phyloP scores from a whole-genome alignment of 371 early-diverging fungal genomes.

The Lichtheimia ornata region DNA sequence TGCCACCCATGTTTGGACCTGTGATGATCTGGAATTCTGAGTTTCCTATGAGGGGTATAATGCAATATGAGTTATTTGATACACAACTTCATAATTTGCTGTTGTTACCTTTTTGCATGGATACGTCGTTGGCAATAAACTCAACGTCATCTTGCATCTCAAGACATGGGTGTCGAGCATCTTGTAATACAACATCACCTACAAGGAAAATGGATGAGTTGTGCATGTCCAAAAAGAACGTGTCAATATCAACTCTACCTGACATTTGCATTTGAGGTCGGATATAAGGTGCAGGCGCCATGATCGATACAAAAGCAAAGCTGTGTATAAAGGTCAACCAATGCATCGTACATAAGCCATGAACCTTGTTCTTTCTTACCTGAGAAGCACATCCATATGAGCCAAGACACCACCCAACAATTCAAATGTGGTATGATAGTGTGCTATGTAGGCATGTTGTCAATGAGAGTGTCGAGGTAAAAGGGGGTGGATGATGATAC shows the following conservation, averaged over 20 bases:
- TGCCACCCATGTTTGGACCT: slow-evolving; percentile 98
- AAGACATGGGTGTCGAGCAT: slow-evolving; percentile 92
- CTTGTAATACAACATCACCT: slow-evolving; percentile 65
- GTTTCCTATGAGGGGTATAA: too few species aligned
- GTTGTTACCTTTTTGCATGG: slow-evolving; percentile 62
- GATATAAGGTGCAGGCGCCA: slow-evolving; percentile 84
- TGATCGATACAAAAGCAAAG: slow-evolving; percentile 85
- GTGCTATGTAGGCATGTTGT: slow-evolving; percentile 43
- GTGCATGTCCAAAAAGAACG: background rate
- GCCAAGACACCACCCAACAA: slow-evolving; percentile 74
- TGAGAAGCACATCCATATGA: slow-evolving; percentile 84
- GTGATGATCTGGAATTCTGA: slow-evolving; percentile 81
- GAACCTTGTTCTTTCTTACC: slow-evolving; percentile 31
- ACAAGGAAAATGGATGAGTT: slow-evolving; percentile 14
- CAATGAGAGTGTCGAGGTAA: background rate
- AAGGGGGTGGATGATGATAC: background rate
- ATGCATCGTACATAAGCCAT: background rate
- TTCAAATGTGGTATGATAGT: slow-evolving; percentile 84
- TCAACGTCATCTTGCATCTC: slow-evolving; percentile 90
- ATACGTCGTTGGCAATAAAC: slow-evolving; percentile 94
- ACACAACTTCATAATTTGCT: too few species aligned
- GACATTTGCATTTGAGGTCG: slow-evolving; percentile 70
- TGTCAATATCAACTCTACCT: slow-evolving; percentile 26
- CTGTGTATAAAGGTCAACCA: slow-evolving; percentile 28
- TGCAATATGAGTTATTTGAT: too few species aligned